Evolutionary conservation across 306 rosid species (phyloP).

Genomic region (Vigna reflexopilosa): DNA sequence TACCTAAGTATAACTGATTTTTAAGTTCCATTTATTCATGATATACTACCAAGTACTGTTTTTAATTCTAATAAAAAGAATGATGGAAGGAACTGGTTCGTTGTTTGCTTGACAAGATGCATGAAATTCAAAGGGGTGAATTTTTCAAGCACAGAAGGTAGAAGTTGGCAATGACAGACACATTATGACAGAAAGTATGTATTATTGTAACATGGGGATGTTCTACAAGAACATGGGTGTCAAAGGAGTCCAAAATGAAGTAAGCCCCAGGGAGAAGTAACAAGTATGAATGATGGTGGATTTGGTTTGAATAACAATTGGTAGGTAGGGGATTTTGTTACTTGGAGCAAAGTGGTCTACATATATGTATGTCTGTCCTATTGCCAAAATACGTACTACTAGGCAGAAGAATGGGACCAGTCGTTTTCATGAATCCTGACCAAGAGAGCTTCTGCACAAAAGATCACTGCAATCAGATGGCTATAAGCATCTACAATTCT

Average conservation of each 20-base stretch:
- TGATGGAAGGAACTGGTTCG: constrained; percentile 17
- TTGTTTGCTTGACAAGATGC: constrained; percentile 25
- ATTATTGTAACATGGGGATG: constrained; percentile 43
- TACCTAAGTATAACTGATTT: neutral
- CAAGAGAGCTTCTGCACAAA: constrained; percentile 59
- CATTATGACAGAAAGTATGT: constrained; percentile 48
- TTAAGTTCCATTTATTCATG: neutral
- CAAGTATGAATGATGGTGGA: constrained; percentile 31
- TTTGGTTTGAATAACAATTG: constrained; percentile 47
- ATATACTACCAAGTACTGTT: neutral
- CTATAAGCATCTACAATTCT: constrained; percentile 59
- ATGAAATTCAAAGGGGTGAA: neutral
- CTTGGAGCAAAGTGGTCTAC: constrained; percentile 52
- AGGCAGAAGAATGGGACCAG: constrained; percentile 52
- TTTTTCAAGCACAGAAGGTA: constrained; percentile 10
- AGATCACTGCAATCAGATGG: constrained; percentile 59
- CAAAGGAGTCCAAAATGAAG: constrained; percentile 25
- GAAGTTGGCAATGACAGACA: constrained; percentile 35
- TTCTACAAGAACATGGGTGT: constrained; percentile 32
- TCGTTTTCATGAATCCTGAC: constrained; percentile 51
- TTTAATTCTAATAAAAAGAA: neutral
- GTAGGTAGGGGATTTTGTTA: constrained; percentile 53
- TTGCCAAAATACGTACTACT: constrained; percentile 43
- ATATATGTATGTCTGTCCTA: constrained; percentile 45
- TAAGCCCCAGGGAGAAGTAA: constrained; percentile 42